A percentile compares a stretch with the other conserved stretches of the same genome.
Evolutionary conservation across 2,329 filamentous ascomycete species (phyloP).

Genomic region (Alternaria ethzedia): DNA sequence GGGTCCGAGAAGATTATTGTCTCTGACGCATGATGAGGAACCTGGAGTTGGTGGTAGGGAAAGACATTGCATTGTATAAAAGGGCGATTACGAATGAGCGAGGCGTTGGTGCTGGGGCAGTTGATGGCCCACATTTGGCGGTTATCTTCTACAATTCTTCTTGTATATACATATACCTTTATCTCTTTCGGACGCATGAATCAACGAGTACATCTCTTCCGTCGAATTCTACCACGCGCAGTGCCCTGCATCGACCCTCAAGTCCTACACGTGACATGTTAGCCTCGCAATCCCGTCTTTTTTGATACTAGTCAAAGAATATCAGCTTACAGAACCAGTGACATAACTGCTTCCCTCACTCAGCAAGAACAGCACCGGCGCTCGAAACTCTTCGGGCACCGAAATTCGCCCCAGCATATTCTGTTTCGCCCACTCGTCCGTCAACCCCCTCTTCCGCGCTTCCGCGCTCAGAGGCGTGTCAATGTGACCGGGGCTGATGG

Average conservation of each 20-base stretch:
- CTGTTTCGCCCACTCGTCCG: conserved; percentile 39
- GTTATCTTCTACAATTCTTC: not conserved
- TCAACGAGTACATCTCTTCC: not conserved
- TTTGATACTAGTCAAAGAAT: too few species aligned
- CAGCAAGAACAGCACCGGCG: conserved; percentile 39
- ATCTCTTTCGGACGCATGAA: not conserved
- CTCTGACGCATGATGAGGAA: not conserved
- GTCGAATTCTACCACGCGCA: conserved; percentile 31
- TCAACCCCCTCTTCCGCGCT: conserved; percentile 37
- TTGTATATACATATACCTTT: not conserved
- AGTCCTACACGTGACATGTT: conserved; percentile 27
- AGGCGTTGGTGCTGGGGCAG: not conserved
- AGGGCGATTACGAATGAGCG: not conserved
- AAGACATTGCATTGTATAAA: not conserved
- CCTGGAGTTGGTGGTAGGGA: not conserved
- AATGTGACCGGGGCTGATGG: conserved; percentile 61
- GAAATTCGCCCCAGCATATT: conserved; percentile 47
- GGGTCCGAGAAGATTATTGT: too few species aligned
- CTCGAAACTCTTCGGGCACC: conserved; percentile 35
- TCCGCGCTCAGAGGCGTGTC: conserved; percentile 51
- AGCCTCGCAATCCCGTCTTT: not conserved
- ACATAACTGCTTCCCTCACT: conserved; percentile 66
- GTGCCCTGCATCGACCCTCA: conserved; percentile 54
- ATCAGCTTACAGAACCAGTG: conserved; percentile 52
- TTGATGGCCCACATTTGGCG: not conserved